Evolutionary conservation across 805 yeast species (phyloP).

Genomic region (Yarrowia sp.): DNA sequence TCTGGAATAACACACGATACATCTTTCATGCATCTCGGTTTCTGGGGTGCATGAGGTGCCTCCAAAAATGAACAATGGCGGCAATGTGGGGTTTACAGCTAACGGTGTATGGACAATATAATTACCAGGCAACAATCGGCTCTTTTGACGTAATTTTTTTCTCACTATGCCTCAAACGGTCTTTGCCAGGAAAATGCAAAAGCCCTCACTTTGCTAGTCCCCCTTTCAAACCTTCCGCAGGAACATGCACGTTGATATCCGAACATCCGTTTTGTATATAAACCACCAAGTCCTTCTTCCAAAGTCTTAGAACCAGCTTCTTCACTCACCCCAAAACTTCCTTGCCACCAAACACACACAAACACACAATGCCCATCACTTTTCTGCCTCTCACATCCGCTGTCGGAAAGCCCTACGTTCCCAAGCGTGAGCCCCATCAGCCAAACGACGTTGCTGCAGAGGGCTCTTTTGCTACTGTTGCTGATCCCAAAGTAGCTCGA

Average conservation of each 20-base stretch:
- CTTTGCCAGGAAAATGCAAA: background rate
- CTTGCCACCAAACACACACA: background rate
- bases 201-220: slow-evolving; percentile 3
- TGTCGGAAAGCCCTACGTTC: slow-evolving; percentile 1
- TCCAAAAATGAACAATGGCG: no score
- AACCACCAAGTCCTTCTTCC: background rate
- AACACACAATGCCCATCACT: slow-evolving; percentile 1
- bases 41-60: background rate
- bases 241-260: background rate
- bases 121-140: no score
- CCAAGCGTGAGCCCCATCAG: background rate
- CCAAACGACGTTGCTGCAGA: background rate
- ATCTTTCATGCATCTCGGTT: slow-evolving; percentile 1
- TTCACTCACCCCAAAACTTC: no score
- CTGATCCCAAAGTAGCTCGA: background rate
- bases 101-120: no score
- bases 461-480: background rate
- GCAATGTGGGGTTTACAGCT: no score
- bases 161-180: background rate
- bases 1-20: background rate
- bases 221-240: background rate
- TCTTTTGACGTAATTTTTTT: background rate
- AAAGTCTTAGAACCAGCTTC: no score
- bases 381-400: slow-evolving; percentile 8
- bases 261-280: background rate